Conservation (phyloP, 768 basidiomycete genomes). For the Hydnum rufescens region DNA sequence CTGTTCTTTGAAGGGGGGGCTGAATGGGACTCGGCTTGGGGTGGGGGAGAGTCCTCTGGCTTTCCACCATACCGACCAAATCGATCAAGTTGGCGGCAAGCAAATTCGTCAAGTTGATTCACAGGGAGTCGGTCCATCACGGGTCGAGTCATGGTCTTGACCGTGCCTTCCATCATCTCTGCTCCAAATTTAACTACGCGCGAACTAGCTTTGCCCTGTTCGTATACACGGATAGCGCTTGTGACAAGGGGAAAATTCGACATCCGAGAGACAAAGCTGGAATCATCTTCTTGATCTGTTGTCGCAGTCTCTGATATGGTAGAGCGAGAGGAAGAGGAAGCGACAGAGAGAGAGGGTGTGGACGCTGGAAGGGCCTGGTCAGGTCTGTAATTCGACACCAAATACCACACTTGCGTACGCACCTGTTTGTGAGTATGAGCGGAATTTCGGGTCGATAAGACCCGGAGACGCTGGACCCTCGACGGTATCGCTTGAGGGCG, state of each 20-base stretch:
- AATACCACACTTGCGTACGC: no score
- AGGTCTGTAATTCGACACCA: no score
- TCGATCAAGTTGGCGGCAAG: slow-evolving; percentile 69
- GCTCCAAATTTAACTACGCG: slow-evolving; percentile 79
- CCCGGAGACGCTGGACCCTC: slow-evolving; percentile 5
- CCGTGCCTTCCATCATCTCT: slow-evolving; percentile 69
- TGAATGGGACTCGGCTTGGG: not conserved
- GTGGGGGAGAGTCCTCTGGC: not conserved
- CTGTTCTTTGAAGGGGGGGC: slow-evolving; percentile 3
- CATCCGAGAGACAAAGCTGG: slow-evolving; percentile 33
- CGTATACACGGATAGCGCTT: slow-evolving; percentile 52
- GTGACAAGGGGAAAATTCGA: slow-evolving; percentile 53
- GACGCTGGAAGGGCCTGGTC: not conserved
- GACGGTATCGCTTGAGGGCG: slow-evolving; percentile 11
- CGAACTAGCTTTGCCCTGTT: slow-evolving; percentile 66
- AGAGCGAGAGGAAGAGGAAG: slow-evolving; percentile 11
- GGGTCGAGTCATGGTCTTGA: slow-evolving; percentile 61
- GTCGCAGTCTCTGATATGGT: not conserved
- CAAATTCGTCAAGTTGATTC: slow-evolving; percentile 55
- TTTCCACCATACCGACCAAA: slow-evolving; percentile 20
- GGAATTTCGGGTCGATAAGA: not conserved
- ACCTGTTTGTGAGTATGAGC: not conserved
- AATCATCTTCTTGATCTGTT: slow-evolving; percentile 4
- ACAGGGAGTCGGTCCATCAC: slow-evolving; percentile 66
- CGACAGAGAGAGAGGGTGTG: slow-evolving; percentile 11